Evolutionary conservation across 2,329 filamentous ascomycete species (phyloP).

Genomic region (Fusarium duplospermum): DNA sequence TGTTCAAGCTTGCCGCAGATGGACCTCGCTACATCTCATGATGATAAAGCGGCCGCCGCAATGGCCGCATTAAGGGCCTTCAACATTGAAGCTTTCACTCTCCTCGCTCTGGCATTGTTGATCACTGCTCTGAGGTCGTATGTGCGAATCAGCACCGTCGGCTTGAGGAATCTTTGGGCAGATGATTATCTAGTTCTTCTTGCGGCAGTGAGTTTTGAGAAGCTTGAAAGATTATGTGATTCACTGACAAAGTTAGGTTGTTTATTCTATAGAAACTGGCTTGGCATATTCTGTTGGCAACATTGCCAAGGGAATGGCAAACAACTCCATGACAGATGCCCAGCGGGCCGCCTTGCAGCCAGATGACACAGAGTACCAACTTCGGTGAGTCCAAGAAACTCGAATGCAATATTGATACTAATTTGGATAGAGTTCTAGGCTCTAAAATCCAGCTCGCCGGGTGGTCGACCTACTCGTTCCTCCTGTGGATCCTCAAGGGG

Average conservation of each 20-base stretch:
- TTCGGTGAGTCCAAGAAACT: constrained; percentile 44
- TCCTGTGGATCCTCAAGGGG: constrained; percentile 67
- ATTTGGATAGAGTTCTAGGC: constrained; percentile 57
- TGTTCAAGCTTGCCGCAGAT: constrained; percentile 13
- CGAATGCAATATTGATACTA: background rate
- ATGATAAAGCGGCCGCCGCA: constrained; percentile 38
- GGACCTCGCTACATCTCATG: constrained; percentile 26
- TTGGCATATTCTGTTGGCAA: constrained; percentile 64
- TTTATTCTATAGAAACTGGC: constrained; percentile 63
- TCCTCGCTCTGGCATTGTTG: constrained; percentile 61
- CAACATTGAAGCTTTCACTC: constrained; percentile 52
- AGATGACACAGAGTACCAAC: constrained; percentile 57
- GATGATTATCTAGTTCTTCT: constrained; percentile 72
- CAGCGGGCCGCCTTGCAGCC: constrained; percentile 59
- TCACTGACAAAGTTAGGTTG: constrained; percentile 51
- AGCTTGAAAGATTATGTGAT: too few relatives aligned
- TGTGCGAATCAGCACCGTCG: constrained; percentile 60
- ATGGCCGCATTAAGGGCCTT: constrained; percentile 41
- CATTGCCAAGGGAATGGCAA: constrained; percentile 63
- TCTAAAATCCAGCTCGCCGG: constrained; percentile 68
- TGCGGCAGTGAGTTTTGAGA: constrained; percentile 55
- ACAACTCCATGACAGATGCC: constrained; percentile 66
- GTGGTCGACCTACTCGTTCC: constrained; percentile 65
- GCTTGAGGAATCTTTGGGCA: constrained; percentile 61
- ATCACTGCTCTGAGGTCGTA: constrained; percentile 63